Conservation (phyloP, 2,329 filamentous ascomycete species). For the Neopestalotiopsis sp. region DNA sequence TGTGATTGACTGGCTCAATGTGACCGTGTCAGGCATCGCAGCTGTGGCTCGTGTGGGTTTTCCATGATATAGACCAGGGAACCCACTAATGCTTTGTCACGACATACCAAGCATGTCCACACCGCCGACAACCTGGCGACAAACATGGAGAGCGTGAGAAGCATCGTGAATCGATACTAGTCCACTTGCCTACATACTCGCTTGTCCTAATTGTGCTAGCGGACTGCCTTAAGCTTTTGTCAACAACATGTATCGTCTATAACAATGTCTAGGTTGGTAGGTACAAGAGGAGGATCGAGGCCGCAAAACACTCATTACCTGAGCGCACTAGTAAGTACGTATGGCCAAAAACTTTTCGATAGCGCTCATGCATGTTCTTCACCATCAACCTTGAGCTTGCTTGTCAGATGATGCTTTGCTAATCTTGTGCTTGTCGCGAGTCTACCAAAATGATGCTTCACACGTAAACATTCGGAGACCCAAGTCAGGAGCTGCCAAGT, state of each 20-base stretch:
- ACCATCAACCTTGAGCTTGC: constrained; percentile 8
- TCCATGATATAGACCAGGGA: constrained; percentile 3
- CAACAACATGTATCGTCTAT: neutral
- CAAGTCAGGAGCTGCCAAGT: neutral
- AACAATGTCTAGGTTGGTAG: neutral
- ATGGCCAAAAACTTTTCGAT: neutral
- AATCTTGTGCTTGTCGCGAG: neutral
- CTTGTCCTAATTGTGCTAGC: neutral
- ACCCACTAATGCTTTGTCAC: neutral
- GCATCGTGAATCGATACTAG: neutral
- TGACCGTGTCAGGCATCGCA: constrained; percentile 9
- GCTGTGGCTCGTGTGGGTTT: neutral
- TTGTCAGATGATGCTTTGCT: constrained; percentile 2
- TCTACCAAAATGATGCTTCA: neutral
- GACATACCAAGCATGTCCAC: neutral
- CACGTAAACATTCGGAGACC: neutral
- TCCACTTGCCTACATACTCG: neutral
- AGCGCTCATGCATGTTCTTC: constrained; percentile 11
- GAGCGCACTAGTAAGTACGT: neutral
- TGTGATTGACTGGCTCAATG: constrained; percentile 5
- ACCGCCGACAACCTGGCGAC: neutral
- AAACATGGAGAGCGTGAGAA: neutral
- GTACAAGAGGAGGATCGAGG: neutral
- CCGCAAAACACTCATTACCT: neutral
- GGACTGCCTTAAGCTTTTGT: neutral